phyloP scores from a whole-genome alignment of 2,329 filamentous ascomycete genomes.

The Tolypocladium album region DNA sequence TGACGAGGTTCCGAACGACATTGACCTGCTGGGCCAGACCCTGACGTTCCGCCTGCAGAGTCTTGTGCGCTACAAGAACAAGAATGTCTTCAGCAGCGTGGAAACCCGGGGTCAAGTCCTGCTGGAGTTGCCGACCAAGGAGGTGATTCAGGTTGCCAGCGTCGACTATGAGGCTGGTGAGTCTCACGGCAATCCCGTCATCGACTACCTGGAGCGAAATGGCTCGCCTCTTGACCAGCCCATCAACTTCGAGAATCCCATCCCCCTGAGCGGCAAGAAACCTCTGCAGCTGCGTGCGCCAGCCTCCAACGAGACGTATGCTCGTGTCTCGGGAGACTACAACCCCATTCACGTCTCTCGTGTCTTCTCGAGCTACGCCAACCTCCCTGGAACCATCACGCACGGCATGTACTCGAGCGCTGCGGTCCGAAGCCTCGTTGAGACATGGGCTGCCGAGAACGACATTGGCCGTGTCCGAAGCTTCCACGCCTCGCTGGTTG shows the following conservation, averaged over 20 bases:
- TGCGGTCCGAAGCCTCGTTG: slow-evolving; percentile 86
- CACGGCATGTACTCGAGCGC: slow-evolving; percentile 99
- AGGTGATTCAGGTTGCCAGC: slow-evolving; percentile 93
- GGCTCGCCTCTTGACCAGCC: slow-evolving; percentile 92
- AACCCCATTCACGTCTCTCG: slow-evolving; percentile 98
- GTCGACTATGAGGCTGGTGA: slow-evolving; percentile 88
- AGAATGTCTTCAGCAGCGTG: slow-evolving; percentile 80
- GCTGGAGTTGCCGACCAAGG: slow-evolving; percentile 90
- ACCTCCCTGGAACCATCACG: slow-evolving; percentile 91
- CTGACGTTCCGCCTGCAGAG: slow-evolving; percentile 93
- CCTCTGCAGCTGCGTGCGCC: slow-evolving; percentile 83
- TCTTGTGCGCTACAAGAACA: slow-evolving; percentile 89
- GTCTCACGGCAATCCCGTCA: slow-evolving; percentile 91
- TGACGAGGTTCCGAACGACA: slow-evolving; percentile 57
- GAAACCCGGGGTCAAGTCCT: slow-evolving; percentile 89
- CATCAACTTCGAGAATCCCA: slow-evolving; percentile 93
- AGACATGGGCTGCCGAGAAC: slow-evolving; percentile 99
- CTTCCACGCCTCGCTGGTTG: slow-evolving; percentile 94
- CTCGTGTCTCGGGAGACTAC: slow-evolving; percentile 93
- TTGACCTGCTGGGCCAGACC: slow-evolving; percentile 85
- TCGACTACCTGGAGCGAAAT: slow-evolving; percentile 89
- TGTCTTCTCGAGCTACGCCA: slow-evolving; percentile 92
- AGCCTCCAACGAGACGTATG: slow-evolving; percentile 95
- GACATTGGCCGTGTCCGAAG: slow-evolving; percentile 94
- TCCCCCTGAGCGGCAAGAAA: slow-evolving; percentile 86